phyloP scores from a whole-genome alignment of 345 rosid species.

The Eucalyptus erythrocorys region DNA sequence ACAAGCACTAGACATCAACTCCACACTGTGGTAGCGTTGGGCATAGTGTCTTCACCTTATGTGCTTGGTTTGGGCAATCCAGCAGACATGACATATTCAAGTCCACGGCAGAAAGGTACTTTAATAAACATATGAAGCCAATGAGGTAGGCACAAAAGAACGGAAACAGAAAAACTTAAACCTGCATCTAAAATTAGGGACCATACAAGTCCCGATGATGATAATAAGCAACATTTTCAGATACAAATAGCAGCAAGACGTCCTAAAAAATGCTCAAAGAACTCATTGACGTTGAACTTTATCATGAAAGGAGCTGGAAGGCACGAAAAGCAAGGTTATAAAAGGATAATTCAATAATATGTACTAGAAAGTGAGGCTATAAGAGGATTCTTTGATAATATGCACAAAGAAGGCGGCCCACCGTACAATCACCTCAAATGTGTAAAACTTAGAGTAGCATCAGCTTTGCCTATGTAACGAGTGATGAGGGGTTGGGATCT shows the following conservation, averaged over 20 bases:
- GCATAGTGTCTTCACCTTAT: not conserved
- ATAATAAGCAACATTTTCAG: not conserved
- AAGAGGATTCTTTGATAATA: not conserved
- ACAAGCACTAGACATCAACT: not conserved
- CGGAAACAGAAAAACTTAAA: not conserved
- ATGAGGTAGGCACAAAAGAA: not conserved
- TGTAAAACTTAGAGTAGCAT: not conserved
- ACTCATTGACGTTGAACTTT: not conserved
- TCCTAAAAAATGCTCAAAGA: not conserved
- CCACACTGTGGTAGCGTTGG: not conserved
- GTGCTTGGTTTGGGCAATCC: not conserved
- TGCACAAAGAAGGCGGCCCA: not conserved
- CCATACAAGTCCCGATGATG: not conserved
- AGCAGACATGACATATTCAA: not conserved
- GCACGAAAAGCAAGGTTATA: not conserved
- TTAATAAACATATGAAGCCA: not conserved
- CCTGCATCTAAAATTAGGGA: not conserved
- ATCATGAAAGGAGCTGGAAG: not conserved
- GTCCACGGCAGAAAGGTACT: not conserved
- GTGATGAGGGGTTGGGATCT: not conserved
- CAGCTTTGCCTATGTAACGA: not conserved
- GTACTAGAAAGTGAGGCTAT: not conserved
- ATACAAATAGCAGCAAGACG: not conserved
- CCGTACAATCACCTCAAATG: not conserved
- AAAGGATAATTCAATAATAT: not conserved